Evolutionary conservation across 768 basidiomycete species (phyloP).

Genomic region (Pisolithus orientalis): DNA sequence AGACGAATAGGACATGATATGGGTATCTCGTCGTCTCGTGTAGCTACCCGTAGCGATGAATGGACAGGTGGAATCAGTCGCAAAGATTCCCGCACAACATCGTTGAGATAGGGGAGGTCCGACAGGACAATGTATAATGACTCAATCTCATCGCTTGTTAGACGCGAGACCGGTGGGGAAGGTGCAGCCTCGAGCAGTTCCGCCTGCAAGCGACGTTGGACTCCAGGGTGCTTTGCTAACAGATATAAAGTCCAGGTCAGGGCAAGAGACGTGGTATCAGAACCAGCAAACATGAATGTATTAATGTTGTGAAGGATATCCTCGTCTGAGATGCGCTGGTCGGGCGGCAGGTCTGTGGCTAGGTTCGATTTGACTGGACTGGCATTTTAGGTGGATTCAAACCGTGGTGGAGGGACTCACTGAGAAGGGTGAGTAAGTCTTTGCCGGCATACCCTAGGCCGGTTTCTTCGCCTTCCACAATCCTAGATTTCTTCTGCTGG

Average conservation of each 20-base stretch:
- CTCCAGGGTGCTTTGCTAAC: slow-evolving; percentile 57
- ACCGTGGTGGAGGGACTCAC: slow-evolving; percentile 39
- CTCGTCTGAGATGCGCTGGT: slow-evolving; percentile 77
- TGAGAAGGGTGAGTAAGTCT: slow-evolving; percentile 71
- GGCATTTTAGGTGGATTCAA: slow-evolving; percentile 4
- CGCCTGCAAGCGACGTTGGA: slow-evolving; percentile 65
- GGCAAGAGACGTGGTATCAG: slow-evolving; percentile 78
- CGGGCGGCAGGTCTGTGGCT: slow-evolving; percentile 58
- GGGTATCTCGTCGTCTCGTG: slow-evolving; percentile 72
- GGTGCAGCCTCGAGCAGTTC: slow-evolving; percentile 54
- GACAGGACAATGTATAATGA: slow-evolving; percentile 52
- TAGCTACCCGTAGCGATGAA: slow-evolving; percentile 74
- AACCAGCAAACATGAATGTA: slow-evolving; percentile 87
- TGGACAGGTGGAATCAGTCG: slow-evolving; percentile 79
- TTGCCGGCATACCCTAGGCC: slow-evolving; percentile 52
- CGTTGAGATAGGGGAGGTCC: slow-evolving; percentile 65
- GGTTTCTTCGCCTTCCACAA: slow-evolving; percentile 50
- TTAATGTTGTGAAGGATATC: slow-evolving; percentile 84
- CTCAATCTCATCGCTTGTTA: slow-evolving; percentile 61
- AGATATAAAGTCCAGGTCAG: slow-evolving; percentile 81
- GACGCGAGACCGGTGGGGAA: slow-evolving; percentile 32
- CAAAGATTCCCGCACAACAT: slow-evolving; percentile 68
- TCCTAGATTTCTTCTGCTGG: slow-evolving; percentile 71
- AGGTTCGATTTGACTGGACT: slow-evolving; percentile 75
- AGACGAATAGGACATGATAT: slow-evolving; percentile 55